These are phyloP conservation scores for Akanthomyces lecanii DNA, from an alignment of 2,329 filamentous ascomycete genomes.

Conservation along the genomic window DNA sequence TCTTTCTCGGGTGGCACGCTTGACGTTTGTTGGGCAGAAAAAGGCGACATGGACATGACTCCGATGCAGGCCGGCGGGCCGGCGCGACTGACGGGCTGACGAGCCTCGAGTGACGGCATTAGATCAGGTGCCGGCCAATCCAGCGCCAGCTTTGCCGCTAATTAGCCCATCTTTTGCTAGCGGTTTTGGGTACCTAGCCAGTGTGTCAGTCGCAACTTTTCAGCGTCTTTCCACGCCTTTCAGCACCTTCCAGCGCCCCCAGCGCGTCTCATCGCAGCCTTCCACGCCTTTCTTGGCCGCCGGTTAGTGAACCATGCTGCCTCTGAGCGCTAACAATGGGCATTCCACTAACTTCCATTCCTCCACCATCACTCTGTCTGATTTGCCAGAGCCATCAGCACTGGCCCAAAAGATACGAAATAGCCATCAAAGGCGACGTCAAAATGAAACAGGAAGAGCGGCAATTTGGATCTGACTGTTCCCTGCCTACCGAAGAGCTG, in stretches of 20 bases:
- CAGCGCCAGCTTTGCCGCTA: too few species aligned
- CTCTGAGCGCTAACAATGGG: too few species aligned
- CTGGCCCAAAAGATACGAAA: too few species aligned
- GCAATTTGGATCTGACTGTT: too few species aligned
- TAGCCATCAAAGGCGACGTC: too few species aligned
- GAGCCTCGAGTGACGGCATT: slow-evolving; percentile 13
- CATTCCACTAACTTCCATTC: neutral
- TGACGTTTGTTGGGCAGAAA: slow-evolving; percentile 14
- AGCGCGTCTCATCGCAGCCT: neutral
- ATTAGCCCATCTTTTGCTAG: too few species aligned
- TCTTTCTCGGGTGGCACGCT: neutral
- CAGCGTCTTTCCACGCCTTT: neutral
- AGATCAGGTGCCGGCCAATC: neutral
- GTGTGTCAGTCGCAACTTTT: neutral
- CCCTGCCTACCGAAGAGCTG: too few species aligned
- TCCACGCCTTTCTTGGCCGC: too few species aligned
- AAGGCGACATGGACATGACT: slow-evolving; percentile 11
- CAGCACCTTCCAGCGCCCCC: neutral
- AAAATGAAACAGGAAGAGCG: too few species aligned
- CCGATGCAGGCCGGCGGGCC: slow-evolving; percentile 14
- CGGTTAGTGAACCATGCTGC: too few species aligned
- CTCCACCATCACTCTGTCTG: neutral
- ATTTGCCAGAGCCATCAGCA: neutral
- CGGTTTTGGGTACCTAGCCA: too few species aligned
- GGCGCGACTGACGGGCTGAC: slow-evolving; percentile 5